Evolutionary conservation across 2,329 filamentous ascomycete genomes (phyloP), one percentile per base, ranked within the genome.

Genomic region (Aspergillus aculeatinus): DNA sequence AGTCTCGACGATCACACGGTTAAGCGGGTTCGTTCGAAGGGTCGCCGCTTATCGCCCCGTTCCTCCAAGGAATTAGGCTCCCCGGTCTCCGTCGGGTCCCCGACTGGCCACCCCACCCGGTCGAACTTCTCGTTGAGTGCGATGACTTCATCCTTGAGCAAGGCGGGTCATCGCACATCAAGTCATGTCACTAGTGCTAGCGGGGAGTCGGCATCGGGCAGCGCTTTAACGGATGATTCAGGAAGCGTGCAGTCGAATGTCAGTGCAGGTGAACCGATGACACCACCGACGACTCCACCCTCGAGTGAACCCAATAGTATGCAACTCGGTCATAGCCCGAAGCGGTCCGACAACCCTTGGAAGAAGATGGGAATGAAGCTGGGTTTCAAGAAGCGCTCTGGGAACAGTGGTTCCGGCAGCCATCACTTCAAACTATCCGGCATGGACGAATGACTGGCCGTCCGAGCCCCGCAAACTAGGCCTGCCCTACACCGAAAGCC

Each of bases 281-380:
- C 81, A 10, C 81, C 81, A 14, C 81, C 81, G 2, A 81, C 79
- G 21, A 83, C 81, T 5, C 81, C 81, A 11, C 80, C 81, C 1
- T 78, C 77, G 19, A 79, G 76, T 35, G 80, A 82, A 52, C 64
- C 72, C 44, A 57, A 72, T 60, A 49, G 55, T 48, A 61, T 71
- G 57, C 59, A 69, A 49, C 61, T 70, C 48, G 61, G 65, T 16
- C 66, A 72, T 49, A 79, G 75, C 60, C 75, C 77, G n/a, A 76
- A 77, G 67, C 74, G 77, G 61, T 69, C 76, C 61, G 77, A 82
- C 53, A 80, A 81, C 65, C 77, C 79, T 5, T 83, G 80, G 80
- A 82, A 81, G 70, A 82, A 82, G 65, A 81, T 81, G 79, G 79
- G 79, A 3, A 78, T 80, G 73, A 82, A 80, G 67, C 68, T 83